phyloP scores from a whole-genome alignment of 495 filamentous ascomycete species.

The Penicillium verhagenii region DNA sequence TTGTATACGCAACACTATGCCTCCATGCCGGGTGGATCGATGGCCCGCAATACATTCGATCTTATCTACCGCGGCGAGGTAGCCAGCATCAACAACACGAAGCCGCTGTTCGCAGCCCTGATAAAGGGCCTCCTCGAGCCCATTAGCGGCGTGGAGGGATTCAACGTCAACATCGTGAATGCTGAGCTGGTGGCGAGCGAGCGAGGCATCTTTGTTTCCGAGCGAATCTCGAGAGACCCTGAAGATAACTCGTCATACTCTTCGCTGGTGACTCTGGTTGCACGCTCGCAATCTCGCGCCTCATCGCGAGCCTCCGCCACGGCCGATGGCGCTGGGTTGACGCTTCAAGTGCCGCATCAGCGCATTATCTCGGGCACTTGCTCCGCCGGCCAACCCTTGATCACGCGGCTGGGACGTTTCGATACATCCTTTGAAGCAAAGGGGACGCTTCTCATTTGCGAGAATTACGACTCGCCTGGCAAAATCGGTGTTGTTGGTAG shows the following conservation, averaged over 20 bases:
- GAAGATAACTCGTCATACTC: constrained; percentile 50
- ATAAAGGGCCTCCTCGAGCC: constrained; percentile 64
- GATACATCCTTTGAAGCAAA: constrained; percentile 60
- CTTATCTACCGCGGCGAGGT: constrained; percentile 67
- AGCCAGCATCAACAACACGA: constrained; percentile 60
- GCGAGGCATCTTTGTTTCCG: constrained; percentile 66
- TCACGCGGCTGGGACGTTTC: constrained; percentile 65
- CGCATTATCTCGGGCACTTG: constrained; percentile 68
- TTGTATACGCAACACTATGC: constrained; percentile 70
- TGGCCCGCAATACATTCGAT: constrained; percentile 60
- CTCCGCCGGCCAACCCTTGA: constrained; percentile 55
- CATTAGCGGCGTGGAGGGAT: constrained; percentile 55
- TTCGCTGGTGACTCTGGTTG: constrained; percentile 59
- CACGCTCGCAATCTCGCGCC: constrained; percentile 32
- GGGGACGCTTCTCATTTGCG: constrained; percentile 62
- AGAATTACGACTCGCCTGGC: constrained; percentile 70
- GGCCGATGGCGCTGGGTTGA: neutral
- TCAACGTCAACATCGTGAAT: constrained; percentile 75
- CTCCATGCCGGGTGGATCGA: constrained; percentile 17
- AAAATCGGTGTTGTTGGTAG: constrained; percentile 71
- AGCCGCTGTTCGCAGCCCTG: constrained; percentile 66
- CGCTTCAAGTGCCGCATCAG: constrained; percentile 21
- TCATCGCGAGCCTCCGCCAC: constrained; percentile 16
- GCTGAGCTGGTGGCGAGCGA: constrained; percentile 65
- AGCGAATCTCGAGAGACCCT: constrained; percentile 55